phyloP scores from a whole-genome alignment of 306 rosid species.

The Oemleria cerasiformis region DNA sequence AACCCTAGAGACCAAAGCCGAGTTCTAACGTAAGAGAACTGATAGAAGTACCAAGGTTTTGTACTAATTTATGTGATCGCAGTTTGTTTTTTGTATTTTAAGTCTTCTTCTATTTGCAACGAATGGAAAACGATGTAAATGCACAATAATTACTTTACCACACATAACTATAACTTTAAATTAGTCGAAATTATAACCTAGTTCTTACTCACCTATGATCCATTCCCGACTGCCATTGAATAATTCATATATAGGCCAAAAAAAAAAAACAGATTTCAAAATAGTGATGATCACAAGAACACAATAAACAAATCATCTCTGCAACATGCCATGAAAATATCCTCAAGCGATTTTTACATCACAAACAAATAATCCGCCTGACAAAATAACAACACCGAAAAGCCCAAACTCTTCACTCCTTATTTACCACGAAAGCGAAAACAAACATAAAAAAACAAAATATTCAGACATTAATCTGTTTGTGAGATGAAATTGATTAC shows the following conservation, averaged over 20 bases:
- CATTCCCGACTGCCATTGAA: no score
- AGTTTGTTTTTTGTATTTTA: no score
- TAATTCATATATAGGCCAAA: neutral
- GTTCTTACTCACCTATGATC: neutral
- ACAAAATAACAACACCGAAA: neutral
- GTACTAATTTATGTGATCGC: no score
- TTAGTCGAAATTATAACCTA: neutral
- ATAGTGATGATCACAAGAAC: no score
- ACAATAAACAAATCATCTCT: neutral
- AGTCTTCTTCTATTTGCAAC: no score
- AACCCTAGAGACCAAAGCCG: no score
- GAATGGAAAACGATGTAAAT: no score
- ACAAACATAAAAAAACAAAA: neutral
- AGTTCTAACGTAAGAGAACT: no score
- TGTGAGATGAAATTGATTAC: neutral
- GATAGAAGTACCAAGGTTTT: no score
- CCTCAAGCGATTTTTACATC: conserved; percentile 8
- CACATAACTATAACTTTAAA: neutral
- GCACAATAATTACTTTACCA: no score
- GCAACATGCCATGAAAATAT: conserved; percentile 7
- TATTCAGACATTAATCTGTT: conserved; percentile 13
- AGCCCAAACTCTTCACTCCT: neutral
- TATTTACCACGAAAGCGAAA: neutral
- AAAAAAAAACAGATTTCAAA: neutral
- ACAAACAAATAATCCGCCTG: conserved; percentile 16